Base-by-base conservation (phyloP, 192 early-diverging fungal genomes). In the Endogone sp. region DNA sequence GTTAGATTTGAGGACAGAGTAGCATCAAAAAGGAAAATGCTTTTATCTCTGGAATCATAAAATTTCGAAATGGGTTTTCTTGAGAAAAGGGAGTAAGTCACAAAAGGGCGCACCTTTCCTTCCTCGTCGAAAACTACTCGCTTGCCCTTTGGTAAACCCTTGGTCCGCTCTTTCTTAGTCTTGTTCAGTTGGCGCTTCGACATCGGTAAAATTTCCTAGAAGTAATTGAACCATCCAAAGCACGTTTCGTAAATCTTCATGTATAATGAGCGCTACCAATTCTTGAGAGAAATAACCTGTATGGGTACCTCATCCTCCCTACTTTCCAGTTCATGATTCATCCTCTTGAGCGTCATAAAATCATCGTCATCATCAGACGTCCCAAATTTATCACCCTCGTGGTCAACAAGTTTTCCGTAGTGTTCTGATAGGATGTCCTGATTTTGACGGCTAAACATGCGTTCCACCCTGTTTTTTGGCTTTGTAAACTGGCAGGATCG, bases 51-150 rank as follows among this genome's bases (percentile, higher is more conserved):
- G n/a, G n/a, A n/a, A n/a, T n/a, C n/a, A n/a, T n/a, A n/a, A n/a
- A n/a, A n/a, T n/a, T n/a, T n/a, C n/a, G n/a, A n/a, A n/a, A n/a
- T n/a, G n/a, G n/a, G n/a, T n/a, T n/a, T n/a, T n/a, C n/a, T n/a
- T n/a, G n/a, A n/a, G n/a, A n/a, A n/a, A n/a, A n/a, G n/a, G n/a
- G n/a, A 13, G 27, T 27, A 62, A 29, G 8, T 30, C 23, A 2
- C 37, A 23, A 60, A n/a, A 30, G 4, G 24, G 16, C 74, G 77
- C 31, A 89, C 89, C 25, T 90, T 88, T 62, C 97, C 97, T 4
- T 97, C 95, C 67, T 99, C 97, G 81, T 98, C 94, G 80, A 97
- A 99, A 56, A 94, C 71, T 9, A 96, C 64, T 71, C 91, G 93
- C 49, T 90, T 79, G 71, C 87, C 85, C 59, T 82, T 86, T 30